phyloP scores from a whole-genome alignment of 441 rosid genomes.

The Pelargonium citronellum region DNA sequence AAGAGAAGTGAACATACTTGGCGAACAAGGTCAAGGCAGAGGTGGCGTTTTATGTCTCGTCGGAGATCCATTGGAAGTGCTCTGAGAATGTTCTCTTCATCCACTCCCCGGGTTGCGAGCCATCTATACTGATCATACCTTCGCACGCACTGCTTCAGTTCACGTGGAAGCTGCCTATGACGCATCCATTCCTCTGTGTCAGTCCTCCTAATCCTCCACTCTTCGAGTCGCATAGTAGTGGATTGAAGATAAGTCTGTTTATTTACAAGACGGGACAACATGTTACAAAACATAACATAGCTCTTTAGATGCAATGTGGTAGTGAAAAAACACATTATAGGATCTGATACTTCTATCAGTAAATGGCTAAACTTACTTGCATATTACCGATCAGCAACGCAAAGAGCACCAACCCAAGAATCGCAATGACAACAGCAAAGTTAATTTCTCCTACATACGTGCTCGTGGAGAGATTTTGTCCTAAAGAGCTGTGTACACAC shows the following conservation, averaged over 20 bases:
- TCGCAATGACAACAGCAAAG: slow-evolving; percentile 40
- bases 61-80: slow-evolving; percentile 52
- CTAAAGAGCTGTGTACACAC: slow-evolving; percentile 40
- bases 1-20: slow-evolving; percentile 26
- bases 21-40: slow-evolving; percentile 57
- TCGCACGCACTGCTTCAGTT: slow-evolving; percentile 40
- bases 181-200: slow-evolving; percentile 62
- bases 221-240: slow-evolving; percentile 41
- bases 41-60: slow-evolving; percentile 48
- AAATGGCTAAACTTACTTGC: slow-evolving; percentile 36
- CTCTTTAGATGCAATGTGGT: neutral
- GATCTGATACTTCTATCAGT: neutral
- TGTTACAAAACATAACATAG: neutral
- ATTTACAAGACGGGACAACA: neutral
- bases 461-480: slow-evolving; percentile 50
- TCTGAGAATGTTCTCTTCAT: slow-evolving; percentile 43
- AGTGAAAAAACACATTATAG: neutral
- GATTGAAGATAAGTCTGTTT: slow-evolving; percentile 55
- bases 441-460: slow-evolving; percentile 43
- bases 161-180: slow-evolving; percentile 48
- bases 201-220: slow-evolving; percentile 50
- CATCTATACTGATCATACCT: slow-evolving; percentile 44
- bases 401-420: slow-evolving; percentile 47
- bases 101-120: slow-evolving; percentile 55
- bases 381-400: slow-evolving; percentile 55